phyloP scores from a whole-genome alignment of 2,329 filamentous ascomycete species.

The Incumbomyces delicatus region DNA sequence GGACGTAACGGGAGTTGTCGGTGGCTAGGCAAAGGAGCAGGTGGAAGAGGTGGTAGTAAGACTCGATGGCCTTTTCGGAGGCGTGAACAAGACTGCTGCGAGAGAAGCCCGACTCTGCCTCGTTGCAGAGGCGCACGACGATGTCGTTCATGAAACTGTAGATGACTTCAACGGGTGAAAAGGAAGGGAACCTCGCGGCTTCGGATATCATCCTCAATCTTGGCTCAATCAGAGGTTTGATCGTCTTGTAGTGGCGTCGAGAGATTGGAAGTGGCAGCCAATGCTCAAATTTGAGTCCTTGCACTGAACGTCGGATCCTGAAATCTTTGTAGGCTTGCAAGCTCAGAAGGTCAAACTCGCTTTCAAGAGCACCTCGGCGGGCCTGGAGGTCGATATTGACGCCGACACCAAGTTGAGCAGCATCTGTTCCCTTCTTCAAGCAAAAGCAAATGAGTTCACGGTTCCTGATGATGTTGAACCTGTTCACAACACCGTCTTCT shows the following conservation, averaged over 20 bases:
- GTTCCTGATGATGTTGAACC: conserved; percentile 28
- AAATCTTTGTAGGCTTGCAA: conserved; percentile 31
- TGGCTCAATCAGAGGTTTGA: conserved; percentile 22
- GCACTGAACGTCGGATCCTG: conserved; percentile 32
- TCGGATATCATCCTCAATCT: conserved; percentile 24
- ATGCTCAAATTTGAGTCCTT: conserved; percentile 31
- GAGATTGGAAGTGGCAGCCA: conserved; percentile 43
- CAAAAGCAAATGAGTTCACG: conserved; percentile 41
- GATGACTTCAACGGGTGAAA: conserved; percentile 27
- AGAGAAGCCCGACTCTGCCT: conserved; percentile 23
- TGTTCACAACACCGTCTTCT: conserved; percentile 23
- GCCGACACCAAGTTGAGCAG: conserved; percentile 36
- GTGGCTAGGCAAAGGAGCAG: conserved; percentile 40
- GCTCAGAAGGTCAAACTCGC: conserved; percentile 43
- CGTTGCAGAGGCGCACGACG: conserved; percentile 39
- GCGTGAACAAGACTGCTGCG: conserved; percentile 32
- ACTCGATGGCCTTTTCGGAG: conserved; percentile 45
- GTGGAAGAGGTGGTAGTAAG: conserved; percentile 45
- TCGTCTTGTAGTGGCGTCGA: conserved; percentile 34
- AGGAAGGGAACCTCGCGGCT: conserved; percentile 18
- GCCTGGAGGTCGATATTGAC: conserved; percentile 21
- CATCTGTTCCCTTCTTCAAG: conserved; percentile 33
- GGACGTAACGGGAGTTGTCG: conserved; percentile 28
- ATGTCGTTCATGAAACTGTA: conserved; percentile 44
- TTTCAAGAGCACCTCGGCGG: conserved; percentile 27